phyloP scores from a whole-genome alignment of 495 filamentous ascomycete genomes.

The Podospora pseudoanserina region DNA sequence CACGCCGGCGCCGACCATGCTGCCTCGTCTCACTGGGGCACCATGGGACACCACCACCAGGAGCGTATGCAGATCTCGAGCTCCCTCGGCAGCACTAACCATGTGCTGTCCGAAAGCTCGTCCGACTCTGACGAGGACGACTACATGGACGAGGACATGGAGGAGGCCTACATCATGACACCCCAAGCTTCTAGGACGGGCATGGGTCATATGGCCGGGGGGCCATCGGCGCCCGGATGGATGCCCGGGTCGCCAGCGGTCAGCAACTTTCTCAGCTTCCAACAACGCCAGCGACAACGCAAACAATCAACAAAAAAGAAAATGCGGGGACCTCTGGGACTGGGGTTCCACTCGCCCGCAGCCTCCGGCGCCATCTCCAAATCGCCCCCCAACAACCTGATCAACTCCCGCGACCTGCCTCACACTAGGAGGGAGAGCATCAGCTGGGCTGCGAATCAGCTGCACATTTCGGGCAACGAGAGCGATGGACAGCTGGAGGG shows the following conservation, averaged over 20 bases:
- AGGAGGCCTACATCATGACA: slow-evolving; percentile 70
- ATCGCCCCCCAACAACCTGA: slow-evolving; percentile 40
- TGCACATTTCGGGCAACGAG: slow-evolving; percentile 75
- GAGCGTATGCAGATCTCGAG: slow-evolving; percentile 75
- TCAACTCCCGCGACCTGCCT: slow-evolving; percentile 34
- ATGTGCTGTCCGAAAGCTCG: slow-evolving; percentile 73
- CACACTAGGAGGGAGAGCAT: slow-evolving; percentile 75
- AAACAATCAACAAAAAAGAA: slow-evolving; percentile 46
- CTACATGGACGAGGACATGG: slow-evolving; percentile 75
- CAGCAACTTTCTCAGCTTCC: slow-evolving; percentile 71
- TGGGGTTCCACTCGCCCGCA: slow-evolving; percentile 38
- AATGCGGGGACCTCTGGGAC: slow-evolving; percentile 31
- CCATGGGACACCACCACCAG: slow-evolving; percentile 47
- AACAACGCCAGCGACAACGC: slow-evolving; percentile 69
- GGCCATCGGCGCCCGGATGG: slow-evolving; percentile 38
- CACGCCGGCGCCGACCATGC: slow-evolving; percentile 37
- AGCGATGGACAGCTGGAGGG: slow-evolving; percentile 63
- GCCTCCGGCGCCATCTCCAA: slow-evolving; percentile 33
- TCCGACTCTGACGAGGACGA: slow-evolving; percentile 75
- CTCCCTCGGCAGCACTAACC: slow-evolving; percentile 78
- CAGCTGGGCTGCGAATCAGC: slow-evolving; percentile 78
- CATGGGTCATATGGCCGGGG: slow-evolving; percentile 48
- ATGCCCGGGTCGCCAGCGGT: slow-evolving; percentile 58
- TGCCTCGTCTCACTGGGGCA: slow-evolving; percentile 42
- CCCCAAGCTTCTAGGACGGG: slow-evolving; percentile 58